Percentiles rank a stretch among this genome's conserved stretches.
phyloP scores from a whole-genome alignment of 2,329 filamentous ascomycete genomes.

The Ceratocystis variospora region DNA sequence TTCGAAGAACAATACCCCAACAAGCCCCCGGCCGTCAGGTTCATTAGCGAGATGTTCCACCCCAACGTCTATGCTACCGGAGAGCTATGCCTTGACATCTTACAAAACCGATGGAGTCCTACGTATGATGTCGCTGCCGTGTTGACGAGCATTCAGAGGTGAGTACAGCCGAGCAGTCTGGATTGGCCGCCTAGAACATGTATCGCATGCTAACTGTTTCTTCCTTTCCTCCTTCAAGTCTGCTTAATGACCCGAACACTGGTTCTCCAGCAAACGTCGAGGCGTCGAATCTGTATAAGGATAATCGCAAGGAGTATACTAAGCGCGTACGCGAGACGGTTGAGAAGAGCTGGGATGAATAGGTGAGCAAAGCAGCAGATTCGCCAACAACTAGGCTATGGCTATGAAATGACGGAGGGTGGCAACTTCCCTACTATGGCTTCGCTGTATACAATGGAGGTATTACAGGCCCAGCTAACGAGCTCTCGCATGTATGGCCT shows the following conservation, averaged over 20 bases:
- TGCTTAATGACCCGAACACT: conserved; percentile 97
- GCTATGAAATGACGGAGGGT: too few relatives aligned
- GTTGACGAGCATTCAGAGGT: conserved; percentile 96
- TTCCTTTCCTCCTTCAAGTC: conserved; percentile 35
- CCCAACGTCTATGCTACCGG: conserved; percentile 97
- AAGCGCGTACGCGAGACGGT: conserved; percentile 94
- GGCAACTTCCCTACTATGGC: too few relatives aligned
- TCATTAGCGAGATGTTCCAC: conserved; percentile 98
- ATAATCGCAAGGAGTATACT: conserved; percentile 90
- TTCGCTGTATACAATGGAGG: too few relatives aligned
- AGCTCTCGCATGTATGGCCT: too few relatives aligned
- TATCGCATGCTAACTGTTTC: conserved; percentile 23
- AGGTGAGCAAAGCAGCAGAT: conserved; percentile 16
- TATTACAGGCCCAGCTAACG: too few relatives aligned
- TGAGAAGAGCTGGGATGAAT: conserved; percentile 99
- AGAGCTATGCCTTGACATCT: conserved; percentile 88
- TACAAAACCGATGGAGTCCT: conserved; percentile 97
- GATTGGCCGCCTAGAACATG: not conserved
- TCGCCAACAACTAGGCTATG: not conserved
- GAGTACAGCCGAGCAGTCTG: not conserved
- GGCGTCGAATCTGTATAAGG: conserved; percentile 95
- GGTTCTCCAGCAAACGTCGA: conserved; percentile 95
- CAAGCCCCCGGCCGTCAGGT: conserved; percentile 94
- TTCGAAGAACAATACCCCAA: conserved; percentile 99
- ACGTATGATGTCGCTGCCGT: conserved; percentile 97